Evolutionary conservation across 192 early-diverging fungal species (phyloP), one percentile per base, ranked within the genome.

Genomic region (Coemansia sp.): DNA sequence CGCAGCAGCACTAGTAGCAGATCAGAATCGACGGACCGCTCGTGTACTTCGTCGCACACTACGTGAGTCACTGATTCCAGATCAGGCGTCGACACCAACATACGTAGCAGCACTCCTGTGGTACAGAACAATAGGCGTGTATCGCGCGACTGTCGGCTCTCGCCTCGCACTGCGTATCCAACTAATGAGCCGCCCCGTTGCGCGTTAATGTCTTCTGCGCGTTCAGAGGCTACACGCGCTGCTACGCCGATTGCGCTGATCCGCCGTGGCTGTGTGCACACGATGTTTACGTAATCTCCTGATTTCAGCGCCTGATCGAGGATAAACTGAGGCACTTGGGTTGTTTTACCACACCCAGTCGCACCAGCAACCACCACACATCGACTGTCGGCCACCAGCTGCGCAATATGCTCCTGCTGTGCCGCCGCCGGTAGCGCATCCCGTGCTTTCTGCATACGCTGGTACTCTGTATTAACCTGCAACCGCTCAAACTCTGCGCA

Each of bases 261-360:
- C 9, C 94, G 84, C 17, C 95, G 79, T 6, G 95, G 95, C 72
- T 97, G 95, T 9, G 95, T 97, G 65, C 93, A 92, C 1, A 94
- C 83, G 47, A 97, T 90, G 59, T 82, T 62, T 80, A 72, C 81
- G 14, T 77, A 58, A 38, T 60, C 41, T 19, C 80, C 72, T 8
- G 54, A 38, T 2, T 22, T 27, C 43, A 93, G 86, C 9, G 87
- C 87, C 11, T 76, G 82, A 53, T 91, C 88, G 21, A 97, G 70
- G 29, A 97, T 79, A 59, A 92, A 94, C 70, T 96, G 93, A 14
- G 94, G 94, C 7, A 96, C 86, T 72, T 93, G 91, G 7, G 87
- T 92, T 32, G 86, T 86, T 65, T 82, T 83, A 27, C 82, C 82
- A 35, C 78, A 81, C 8, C 82, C 82, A 0, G 82, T 84, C 7